Evolutionary conservation across 148 eudicot genomes (phyloP), one percentile per base, ranked within the genome.

Genomic region (Vaccinium corymbosum): DNA sequence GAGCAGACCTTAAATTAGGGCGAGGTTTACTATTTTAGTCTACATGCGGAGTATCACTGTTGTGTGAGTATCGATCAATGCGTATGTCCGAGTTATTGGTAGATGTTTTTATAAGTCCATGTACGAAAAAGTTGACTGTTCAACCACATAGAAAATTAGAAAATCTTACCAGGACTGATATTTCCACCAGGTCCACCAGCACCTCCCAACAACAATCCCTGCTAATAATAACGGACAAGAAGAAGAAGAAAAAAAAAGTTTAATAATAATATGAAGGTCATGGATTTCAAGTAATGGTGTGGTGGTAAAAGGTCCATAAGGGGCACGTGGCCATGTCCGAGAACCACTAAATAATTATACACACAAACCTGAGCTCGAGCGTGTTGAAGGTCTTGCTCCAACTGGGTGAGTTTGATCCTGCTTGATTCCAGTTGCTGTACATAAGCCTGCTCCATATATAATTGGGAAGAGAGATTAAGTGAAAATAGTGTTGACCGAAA

Each of bases 391-490:
- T 93, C 97, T 81, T 95, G 98, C 82, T 95, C 98, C 51, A 95
- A 87, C 85, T 95, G 98, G 85, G 93, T 85, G 52, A 95, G 93
- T 90, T 91, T 93, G 29, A 95, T 92, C 87, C 98, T 92, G 86
- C 97, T 95, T 80, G 95, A 85, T 86, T 95, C 98, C 81, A 95
- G 91, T 88, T 95, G 98, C 86, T 95, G 98, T 73, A 95, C 97
- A 89, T 95, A 95, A 25, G 95, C 97, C 98, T 95, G 87, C 83
- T 29, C 71, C 20, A 84, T 16, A 14, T 13, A 64, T 64, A 48
- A 48, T 66, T 35, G 29, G 46, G 11, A 6, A 57, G 62, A 57
- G 62, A 57, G 62, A 57, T 71, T 48, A 29, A 76, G 55, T 48
- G 46, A 70, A 51, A 14, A 59, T 15, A 80, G 29, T 42, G 27